phyloP scores from a whole-genome alignment of 768 basidiomycete genomes.

The Tulasnella sp. region DNA sequence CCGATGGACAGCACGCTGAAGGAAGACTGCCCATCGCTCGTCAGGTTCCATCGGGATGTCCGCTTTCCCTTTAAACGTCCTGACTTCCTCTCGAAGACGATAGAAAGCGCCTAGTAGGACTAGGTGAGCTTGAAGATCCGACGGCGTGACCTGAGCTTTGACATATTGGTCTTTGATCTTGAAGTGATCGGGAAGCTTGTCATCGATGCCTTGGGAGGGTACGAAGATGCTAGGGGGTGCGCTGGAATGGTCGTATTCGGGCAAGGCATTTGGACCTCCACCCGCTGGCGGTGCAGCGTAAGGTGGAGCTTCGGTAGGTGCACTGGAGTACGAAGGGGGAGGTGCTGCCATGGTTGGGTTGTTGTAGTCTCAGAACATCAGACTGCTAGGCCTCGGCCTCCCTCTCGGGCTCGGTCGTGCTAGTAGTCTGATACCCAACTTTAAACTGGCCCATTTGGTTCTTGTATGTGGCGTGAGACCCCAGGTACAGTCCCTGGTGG shows the following conservation, averaged over 20 bases:
- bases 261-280: background rate
- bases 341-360: background rate
- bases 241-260: background rate
- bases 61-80: background rate
- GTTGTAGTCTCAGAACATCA: too few species aligned
- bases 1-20: constrained; percentile 22
- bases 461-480: too few species aligned
- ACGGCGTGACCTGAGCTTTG: constrained; percentile 7
- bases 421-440: too few species aligned
- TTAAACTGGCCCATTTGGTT: too few species aligned
- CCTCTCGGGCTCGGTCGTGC: too few species aligned
- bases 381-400: too few species aligned
- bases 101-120: constrained; percentile 25
- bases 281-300: background rate
- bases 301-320: background rate
- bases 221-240: background rate
- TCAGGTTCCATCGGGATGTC: constrained; percentile 13
- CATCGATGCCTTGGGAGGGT: background rate
- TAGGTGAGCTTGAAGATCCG: constrained; percentile 22
- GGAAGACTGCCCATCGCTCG: constrained; percentile 23
- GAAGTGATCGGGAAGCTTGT: background rate
- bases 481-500: too few species aligned
- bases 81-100: constrained; percentile 14
- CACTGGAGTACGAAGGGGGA: background rate
- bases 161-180: background rate